phyloP scores from a whole-genome alignment of 768 basidiomycete species.

The Lepiota venenata region DNA sequence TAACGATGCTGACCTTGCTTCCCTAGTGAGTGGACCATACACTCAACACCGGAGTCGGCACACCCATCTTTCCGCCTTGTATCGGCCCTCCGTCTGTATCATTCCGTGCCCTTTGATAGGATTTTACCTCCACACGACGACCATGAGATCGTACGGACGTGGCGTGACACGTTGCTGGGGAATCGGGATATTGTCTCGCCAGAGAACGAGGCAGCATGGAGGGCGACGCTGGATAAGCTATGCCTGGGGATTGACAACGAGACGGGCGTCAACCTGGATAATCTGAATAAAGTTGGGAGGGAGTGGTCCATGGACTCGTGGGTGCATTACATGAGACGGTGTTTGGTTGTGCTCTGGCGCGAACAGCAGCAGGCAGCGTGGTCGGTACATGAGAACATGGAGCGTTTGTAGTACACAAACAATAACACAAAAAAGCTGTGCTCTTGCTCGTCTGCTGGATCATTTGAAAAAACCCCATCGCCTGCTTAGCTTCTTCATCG shows the following conservation, averaged over 20 bases:
- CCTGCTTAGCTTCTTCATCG: too few species aligned
- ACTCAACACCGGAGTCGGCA: conserved; percentile 53
- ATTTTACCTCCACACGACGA: conserved; percentile 21
- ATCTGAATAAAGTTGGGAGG: conserved; percentile 4
- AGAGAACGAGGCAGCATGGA: conserved; percentile 50
- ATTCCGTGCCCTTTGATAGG: conserved; percentile 35
- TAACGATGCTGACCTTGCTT: conserved; percentile 1
- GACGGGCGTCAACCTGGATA: conserved; percentile 7
- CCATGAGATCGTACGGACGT: conserved; percentile 34
- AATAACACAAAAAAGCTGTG: too few species aligned
- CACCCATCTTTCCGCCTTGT: conserved; percentile 83
- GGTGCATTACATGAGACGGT: conserved; percentile 7
- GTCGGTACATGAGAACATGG: conserved; percentile 1
- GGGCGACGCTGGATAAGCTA: conserved; percentile 30
- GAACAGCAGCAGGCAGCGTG: conserved; percentile 8
- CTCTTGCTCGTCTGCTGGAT: too few species aligned
- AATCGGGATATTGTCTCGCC: conserved; percentile 40
- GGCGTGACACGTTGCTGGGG: conserved; percentile 54
- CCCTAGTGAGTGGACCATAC: conserved; percentile 76
- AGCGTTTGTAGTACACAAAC: background rate
- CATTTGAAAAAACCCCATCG: too few species aligned
- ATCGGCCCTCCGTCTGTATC: conserved; percentile 63
- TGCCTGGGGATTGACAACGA: conserved; percentile 27
- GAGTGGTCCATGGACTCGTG: conserved; percentile 5
- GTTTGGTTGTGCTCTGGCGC: conserved; percentile 8